Evolutionary conservation across 2,329 filamentous ascomycete genomes (phyloP).

Genomic region (Colletotrichum sp.): DNA sequence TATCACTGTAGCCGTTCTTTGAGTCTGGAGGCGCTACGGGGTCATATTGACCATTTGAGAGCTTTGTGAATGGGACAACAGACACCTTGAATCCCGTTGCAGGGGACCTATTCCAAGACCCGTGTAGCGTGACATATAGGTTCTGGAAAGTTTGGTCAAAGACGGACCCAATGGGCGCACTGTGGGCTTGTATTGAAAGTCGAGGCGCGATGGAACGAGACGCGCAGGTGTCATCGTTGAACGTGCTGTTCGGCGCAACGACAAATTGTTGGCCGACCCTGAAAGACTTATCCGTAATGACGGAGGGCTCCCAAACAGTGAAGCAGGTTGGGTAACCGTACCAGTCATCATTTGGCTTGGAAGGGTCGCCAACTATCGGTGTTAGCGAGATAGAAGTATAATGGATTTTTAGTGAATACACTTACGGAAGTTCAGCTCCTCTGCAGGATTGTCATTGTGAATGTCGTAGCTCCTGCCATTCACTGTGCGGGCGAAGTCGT

Average conservation of each 20-base stretch:
- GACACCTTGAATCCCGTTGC: conserved; percentile 43
- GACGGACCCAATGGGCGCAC: conserved; percentile 65
- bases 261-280: conserved; percentile 42
- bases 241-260: conserved; percentile 36
- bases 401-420: neutral
- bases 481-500: conserved; percentile 55
- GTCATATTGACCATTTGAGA: conserved; percentile 29
- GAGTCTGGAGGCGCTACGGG: conserved; percentile 34
- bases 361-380: conserved; percentile 31
- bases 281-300: conserved; percentile 34
- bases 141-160: conserved; percentile 57
- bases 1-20: conserved; percentile 32
- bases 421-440: conserved; percentile 67
- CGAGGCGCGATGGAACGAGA: conserved; percentile 42
- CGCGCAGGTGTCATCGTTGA: conserved; percentile 40
- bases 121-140: conserved; percentile 66
- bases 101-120: conserved; percentile 54
- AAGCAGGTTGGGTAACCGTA: conserved; percentile 69
- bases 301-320: conserved; percentile 55
- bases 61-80: conserved; percentile 36
- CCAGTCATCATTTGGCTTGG: conserved; percentile 31
- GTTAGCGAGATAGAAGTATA: neutral
- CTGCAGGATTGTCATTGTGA: conserved; percentile 66
- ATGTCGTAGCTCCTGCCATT: conserved; percentile 52
- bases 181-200: conserved; percentile 62